These are phyloP conservation scores for Trypanosoma platydactyli DNA, from an alignment of 208 protist genomes.

Conservation along the genomic window DNA sequence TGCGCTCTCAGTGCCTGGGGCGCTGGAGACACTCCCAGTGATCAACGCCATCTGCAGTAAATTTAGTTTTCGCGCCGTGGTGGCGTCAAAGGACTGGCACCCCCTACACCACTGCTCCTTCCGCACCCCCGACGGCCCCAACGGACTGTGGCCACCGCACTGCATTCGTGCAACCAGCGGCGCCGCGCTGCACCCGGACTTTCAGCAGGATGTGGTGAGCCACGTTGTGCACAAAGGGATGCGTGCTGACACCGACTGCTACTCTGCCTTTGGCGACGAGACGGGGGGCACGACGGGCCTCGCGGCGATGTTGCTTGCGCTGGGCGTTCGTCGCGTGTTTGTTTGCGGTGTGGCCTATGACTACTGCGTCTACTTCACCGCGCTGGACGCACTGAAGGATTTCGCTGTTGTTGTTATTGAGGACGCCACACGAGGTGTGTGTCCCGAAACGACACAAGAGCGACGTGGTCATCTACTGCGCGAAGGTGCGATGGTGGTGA, in stretches of 20 bases:
- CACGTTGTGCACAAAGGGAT: conserved; percentile 44
- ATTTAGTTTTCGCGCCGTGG: conserved; percentile 38
- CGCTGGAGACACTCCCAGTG: conserved; percentile 27
- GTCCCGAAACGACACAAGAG: not conserved
- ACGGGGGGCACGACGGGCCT: conserved; percentile 38
- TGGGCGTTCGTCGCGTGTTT: conserved; percentile 58
- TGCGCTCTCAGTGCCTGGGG: conserved; percentile 43
- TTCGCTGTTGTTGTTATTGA: conserved; percentile 62
- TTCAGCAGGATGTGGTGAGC: conserved; percentile 28
- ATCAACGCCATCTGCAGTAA: conserved; percentile 43
- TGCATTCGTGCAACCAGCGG: conserved; percentile 49
- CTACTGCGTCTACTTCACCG: conserved; percentile 70
- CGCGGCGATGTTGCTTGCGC: conserved; percentile 32
- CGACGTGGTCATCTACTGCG: not conserved
- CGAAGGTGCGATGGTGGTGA: not conserved
- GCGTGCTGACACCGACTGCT: conserved; percentile 39
- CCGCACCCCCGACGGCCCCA: conserved; percentile 14
- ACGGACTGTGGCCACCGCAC: conserved; percentile 59
- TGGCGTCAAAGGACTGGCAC: conserved; percentile 73
- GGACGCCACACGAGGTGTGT: conserved; percentile 45
- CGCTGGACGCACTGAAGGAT: conserved; percentile 40
- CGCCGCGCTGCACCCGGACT: conserved; percentile 36
- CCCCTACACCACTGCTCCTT: conserved; percentile 64
- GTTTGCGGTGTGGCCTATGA: conserved; percentile 67
- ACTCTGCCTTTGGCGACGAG: conserved; percentile 67